Evolutionary conservation across 2,329 filamentous ascomycete species (phyloP), one percentile per base, ranked within the genome.

Genomic region (Colletotrichum lini): DNA sequence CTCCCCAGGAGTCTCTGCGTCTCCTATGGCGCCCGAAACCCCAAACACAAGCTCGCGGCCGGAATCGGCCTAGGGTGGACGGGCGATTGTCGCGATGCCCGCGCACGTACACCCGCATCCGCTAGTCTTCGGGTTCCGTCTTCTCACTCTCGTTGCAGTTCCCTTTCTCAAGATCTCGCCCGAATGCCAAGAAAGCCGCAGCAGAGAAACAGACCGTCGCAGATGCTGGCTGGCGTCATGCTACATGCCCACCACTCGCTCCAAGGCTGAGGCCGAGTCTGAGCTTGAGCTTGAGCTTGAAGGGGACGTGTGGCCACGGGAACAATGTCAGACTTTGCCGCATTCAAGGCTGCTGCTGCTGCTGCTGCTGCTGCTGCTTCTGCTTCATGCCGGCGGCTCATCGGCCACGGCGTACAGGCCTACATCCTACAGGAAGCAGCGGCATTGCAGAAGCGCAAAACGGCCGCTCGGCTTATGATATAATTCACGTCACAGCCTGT

Each of bases 211-310:
- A 49, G 44, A 64, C 21, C 21, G 56, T 63, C 61, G 61, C 67
- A 59, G 61, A 44, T 40, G 42, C 53, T 58, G 57, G 50, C 26
- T 68, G 64, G 52, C 44, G 52, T 68, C 64, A 68, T 67, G 52
- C 21, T 63, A 57, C 52, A 63, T 67, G 21, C 35, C 42, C 54
- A 49, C 21, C 23, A 35, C 30, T 8, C 30, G 30, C 44, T 38
- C 44, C 42, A 47, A 49, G 57, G 44, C 57, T 60, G 57, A 47
- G 44, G n/a, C 16, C 6, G 4, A 57, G 35, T 18, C 53, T 40
- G 57, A 60, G 23, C 57, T 45, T 42, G 57, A 56, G 53, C 53
- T 56, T 56, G 53, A 45, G 52, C 52, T 56, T 40, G 52, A 56
- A 30, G 35, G 30, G 52, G 38, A 54, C 52, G 26, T 15, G 35